phyloP scores from a whole-genome alignment of 163 green algal genomes.

The Dunaliella salina region DNA sequence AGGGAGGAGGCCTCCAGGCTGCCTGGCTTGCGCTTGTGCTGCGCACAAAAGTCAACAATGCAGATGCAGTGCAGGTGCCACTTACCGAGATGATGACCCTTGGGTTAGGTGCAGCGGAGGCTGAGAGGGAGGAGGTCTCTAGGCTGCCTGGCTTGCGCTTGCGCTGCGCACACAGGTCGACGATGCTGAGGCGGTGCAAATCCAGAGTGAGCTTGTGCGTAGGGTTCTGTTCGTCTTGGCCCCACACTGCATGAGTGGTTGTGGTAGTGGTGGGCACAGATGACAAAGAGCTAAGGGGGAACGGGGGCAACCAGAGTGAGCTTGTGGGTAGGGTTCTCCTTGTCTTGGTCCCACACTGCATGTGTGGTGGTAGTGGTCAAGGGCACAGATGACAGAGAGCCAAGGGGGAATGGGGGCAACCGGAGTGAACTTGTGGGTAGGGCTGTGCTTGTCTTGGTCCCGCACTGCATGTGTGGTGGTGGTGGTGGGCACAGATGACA shows the following conservation, averaged over 20 bases:
- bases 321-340: background rate
- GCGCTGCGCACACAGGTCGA: slow-evolving; percentile 25
- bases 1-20: background rate
- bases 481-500: too few relatives aligned
- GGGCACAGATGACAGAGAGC: too few relatives aligned
- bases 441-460: background rate
- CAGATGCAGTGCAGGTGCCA: too few relatives aligned
- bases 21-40: too few relatives aligned
- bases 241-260: slow-evolving; percentile 5
- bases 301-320: background rate
- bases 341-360: slow-evolving; percentile 12
- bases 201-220: background rate
- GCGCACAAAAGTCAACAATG: too few relatives aligned
- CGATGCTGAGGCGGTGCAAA: background rate
- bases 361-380: background rate
- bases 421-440: background rate
- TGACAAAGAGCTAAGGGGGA: too few relatives aligned
- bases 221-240: background rate
- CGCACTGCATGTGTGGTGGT: background rate
- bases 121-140: background rate
- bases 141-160: slow-evolving; percentile 1
- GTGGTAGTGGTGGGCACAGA: too few relatives aligned
- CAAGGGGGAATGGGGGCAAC: too few relatives aligned
- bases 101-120: slow-evolving; percentile 7
- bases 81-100: slow-evolving; percentile 8